Base-by-base conservation (phyloP, 257 asterid genomes). In the Solanum etuberosum region DNA sequence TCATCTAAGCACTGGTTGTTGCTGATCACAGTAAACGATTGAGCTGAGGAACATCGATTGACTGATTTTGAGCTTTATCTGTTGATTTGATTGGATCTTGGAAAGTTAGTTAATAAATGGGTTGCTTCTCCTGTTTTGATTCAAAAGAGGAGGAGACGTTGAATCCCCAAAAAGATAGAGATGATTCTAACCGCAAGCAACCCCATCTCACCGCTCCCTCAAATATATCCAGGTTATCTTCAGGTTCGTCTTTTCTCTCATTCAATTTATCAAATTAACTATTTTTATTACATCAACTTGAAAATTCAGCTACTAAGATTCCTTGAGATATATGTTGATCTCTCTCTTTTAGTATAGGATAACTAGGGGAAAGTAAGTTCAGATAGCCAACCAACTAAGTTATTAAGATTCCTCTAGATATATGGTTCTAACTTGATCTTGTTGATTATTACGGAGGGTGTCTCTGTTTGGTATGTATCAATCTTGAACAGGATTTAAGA, bases 101-200 rank as follows among this genome's bases (percentile, higher is more conserved):
- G 84, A 13, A 48, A 25, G 59, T 42, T 73, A n/a, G 87, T 32
- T 54, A 35, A 67, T 70, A 88, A 84, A 97, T 97, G 99, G 98
- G 99, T 83, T 97, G 99, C 88, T 97, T 97, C 92, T 94, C 97
- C 85, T 97, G 99, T 89, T 97, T 97, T 90, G 99, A 94, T 87
- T 93, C 99, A 25, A 93, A 92, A 70, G 98, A 97, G 87, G 98
- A 91, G 90, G 97, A 94, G 83, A 94, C 91, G 89, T 91, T 95
- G 81, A 93, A 94, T 90, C 94, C 95, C 59, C 92, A 86, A 80
- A 88, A 88, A 67, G 93, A 86, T 15, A 92, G 94, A 51, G 95
- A 93, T 87, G 96, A 93, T 90, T 25, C 7, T n/a, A 12, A 63
- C 71, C 98, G 87, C 76, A 91, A 90, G 88, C 95, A 93, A 90